Evolutionary conservation across 345 rosid species (phyloP).

Genomic region (Reutealis trisperma): DNA sequence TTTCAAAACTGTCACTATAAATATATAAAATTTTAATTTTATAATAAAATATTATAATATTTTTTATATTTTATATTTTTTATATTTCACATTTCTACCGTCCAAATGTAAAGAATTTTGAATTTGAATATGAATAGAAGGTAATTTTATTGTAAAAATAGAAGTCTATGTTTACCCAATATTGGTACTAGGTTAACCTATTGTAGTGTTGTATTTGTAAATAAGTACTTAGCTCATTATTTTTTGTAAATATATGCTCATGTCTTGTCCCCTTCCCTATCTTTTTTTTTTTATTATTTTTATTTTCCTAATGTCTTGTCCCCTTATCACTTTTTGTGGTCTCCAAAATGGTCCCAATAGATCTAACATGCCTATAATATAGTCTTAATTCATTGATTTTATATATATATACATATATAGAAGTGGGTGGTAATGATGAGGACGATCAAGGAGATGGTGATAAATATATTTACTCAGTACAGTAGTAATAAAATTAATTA

Average conservation of each 20-base stretch:
- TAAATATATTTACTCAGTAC: not conserved
- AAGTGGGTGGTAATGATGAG: slow-evolving; percentile 18
- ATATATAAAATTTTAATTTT: too few species aligned
- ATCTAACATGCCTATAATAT: slow-evolving; percentile 13
- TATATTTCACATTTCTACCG: too few species aligned
- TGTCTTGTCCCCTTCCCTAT: too few species aligned
- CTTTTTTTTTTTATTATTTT: too few species aligned
- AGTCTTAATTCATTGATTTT: slow-evolving; percentile 16
- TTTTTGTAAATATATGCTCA: not conserved
- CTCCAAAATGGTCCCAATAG: slow-evolving; percentile 20
- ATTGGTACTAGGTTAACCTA: not conserved
- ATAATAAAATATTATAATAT: too few species aligned
- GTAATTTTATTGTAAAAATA: too few species aligned
- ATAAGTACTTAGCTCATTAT: not conserved
- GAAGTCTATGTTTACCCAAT: too few species aligned
- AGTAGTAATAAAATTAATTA: not conserved
- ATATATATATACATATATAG: not conserved
- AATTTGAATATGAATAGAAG: too few species aligned
- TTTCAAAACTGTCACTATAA: too few species aligned
- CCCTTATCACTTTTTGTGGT: not conserved
- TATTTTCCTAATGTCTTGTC: too few species aligned
- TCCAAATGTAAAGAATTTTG: too few species aligned
- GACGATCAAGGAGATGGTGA: slow-evolving; percentile 12
- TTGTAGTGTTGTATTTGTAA: not conserved
- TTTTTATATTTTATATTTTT: too few species aligned